Percentiles rank a stretch among this genome's conserved stretches.
Evolutionary conservation across 805 yeast genomes (phyloP).

Genomic region (Barnettozyma sp.): DNA sequence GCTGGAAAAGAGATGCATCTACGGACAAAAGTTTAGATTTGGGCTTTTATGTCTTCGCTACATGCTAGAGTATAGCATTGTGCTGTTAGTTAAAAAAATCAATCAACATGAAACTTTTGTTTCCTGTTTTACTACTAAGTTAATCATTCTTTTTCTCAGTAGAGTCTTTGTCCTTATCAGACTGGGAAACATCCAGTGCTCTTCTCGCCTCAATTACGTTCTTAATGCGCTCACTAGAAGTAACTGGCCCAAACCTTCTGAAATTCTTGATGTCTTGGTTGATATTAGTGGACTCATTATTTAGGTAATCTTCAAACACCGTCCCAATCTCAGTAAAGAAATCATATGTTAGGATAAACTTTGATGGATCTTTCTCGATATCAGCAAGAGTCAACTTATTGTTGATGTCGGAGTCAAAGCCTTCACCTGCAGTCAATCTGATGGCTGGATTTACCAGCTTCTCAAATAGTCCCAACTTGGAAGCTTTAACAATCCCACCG

Average conservation of each 20-base stretch:
- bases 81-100: too few relatives aligned
- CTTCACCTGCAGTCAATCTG: slow-evolving; percentile 70
- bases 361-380: slow-evolving; percentile 32
- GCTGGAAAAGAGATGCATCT: too few relatives aligned
- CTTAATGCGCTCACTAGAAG: slow-evolving; percentile 36
- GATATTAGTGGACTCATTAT: slow-evolving; percentile 27
- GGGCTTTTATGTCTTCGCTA: too few relatives aligned
- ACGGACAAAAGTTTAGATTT: too few relatives aligned
- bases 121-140: slow-evolving; percentile 1
- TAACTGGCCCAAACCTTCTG: slow-evolving; percentile 60
- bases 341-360: slow-evolving; percentile 50
- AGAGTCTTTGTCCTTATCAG: slow-evolving; percentile 3
- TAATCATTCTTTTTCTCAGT: slow-evolving; percentile 14
- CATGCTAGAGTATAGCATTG: too few relatives aligned
- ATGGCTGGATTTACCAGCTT: slow-evolving; percentile 53
- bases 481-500: slow-evolving; percentile 76
- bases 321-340: slow-evolving; percentile 47
- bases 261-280: slow-evolving; percentile 50
- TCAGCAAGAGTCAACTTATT: slow-evolving; percentile 34
- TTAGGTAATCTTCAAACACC: slow-evolving; percentile 35
- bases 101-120: too few relatives aligned
- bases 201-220: slow-evolving; percentile 26
- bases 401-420: slow-evolving; percentile 50
- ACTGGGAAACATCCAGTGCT: slow-evolving; percentile 1
- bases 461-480: slow-evolving; percentile 61